These are phyloP conservation scores for Schoenoplectus tabernaemontani DNA, from an alignment of 202 grass and related monocot species.

Conservation along the genomic window DNA sequence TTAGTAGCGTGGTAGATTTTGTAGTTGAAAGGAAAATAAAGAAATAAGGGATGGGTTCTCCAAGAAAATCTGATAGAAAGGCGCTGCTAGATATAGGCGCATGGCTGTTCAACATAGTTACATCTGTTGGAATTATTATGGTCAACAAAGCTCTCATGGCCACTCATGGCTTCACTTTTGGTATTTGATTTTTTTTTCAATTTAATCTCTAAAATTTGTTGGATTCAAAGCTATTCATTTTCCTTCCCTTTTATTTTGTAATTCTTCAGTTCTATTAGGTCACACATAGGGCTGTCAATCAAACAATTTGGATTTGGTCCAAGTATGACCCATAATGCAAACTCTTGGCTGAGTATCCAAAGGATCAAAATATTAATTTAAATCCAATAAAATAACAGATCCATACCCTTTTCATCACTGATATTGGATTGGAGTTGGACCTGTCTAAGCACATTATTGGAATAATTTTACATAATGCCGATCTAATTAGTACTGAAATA, in stretches of 20 bases:
- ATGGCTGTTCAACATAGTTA: slow-evolving; percentile 70
- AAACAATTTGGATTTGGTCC: neutral
- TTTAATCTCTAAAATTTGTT: neutral
- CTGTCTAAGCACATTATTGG: neutral
- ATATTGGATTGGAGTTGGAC: neutral
- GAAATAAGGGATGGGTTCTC: slow-evolving; percentile 36
- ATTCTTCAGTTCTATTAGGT: neutral
- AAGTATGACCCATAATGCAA: neutral
- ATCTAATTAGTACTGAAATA: neutral
- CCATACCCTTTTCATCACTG: neutral
- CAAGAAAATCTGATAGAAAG: slow-evolving; percentile 65
- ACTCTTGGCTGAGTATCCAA: neutral
- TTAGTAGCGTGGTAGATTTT: neutral
- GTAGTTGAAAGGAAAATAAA: neutral
- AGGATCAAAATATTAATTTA: neutral
- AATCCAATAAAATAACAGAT: neutral
- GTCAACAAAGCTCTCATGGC: slow-evolving; percentile 84
- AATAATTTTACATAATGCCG: neutral
- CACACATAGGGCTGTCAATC: neutral
- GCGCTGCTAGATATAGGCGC: slow-evolving; percentile 42
- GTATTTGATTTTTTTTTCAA: slow-evolving; percentile 22
- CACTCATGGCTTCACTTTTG: slow-evolving; percentile 62
- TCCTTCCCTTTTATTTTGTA: neutral
- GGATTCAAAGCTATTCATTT: neutral
- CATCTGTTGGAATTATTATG: slow-evolving; percentile 80